Base-by-base conservation (phyloP, 192 early-diverging fungal species). In the Kickxella alabastrina region DNA sequence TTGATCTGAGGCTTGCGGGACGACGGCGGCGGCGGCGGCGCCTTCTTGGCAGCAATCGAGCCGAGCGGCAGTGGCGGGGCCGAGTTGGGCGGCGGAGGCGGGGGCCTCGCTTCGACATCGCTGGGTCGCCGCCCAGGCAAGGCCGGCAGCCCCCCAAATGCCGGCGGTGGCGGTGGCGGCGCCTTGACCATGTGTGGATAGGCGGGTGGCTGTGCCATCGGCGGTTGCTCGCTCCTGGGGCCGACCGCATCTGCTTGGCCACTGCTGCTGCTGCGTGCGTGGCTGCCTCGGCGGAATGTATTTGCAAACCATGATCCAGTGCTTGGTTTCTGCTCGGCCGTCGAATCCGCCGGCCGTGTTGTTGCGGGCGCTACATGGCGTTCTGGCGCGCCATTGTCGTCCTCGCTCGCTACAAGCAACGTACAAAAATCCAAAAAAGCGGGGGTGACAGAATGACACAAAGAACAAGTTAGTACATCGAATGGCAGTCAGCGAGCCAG, bases 1-100 rank as follows among this genome's bases (percentile, higher is more conserved):
- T 26, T 47, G 19, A 74, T 66, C 52, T 51, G 49, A 9, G 71
- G 71, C 36, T 74, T 74, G 47, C 54, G 65, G 12, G 71, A 67
- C 28, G 59, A 44, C 15, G 71, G 64, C n/a, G 59, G 71, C 24
- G 59, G 52, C 2, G 68, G 71, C 21, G 71, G 71, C 28, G 63
- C 58, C 48, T 58, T 62, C 39, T 74, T 74, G 18, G 49, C 43
- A 26, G 58, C 43, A 28, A 66, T 19, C 8, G 63, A 64, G 49
- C 62, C 66, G 13, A 37, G 50, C 2, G 62, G 62, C 21, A 58
- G 69, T 3, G 45, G 14, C 19, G 59, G 45, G 21, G 61, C 26
- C 8, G 64, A 65, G 50, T 58, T 74, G 14, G 43, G 49, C 2
- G 64, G 63, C 23, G 55, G 63, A 4, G 46, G n/a, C 5, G 54